phyloP scores from a whole-genome alignment of 2,329 filamentous ascomycete species.

The Claviceps purpurea region DNA sequence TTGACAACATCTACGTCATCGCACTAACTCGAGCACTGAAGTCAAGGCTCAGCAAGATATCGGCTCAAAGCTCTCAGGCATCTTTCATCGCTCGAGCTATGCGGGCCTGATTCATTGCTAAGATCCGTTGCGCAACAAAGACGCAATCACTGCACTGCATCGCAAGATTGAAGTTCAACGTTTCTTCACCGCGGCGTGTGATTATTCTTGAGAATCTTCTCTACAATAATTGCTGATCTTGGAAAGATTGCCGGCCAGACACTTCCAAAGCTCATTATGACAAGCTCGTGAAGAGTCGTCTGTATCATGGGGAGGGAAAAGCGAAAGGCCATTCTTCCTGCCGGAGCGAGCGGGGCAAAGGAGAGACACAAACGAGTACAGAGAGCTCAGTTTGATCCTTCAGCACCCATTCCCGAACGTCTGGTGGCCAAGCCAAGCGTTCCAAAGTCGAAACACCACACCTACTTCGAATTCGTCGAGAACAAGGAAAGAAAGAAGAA shows the following conservation, averaged over 20 bases:
- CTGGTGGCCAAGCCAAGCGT: constrained; percentile 25
- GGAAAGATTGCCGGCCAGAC: not conserved
- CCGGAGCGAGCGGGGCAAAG: constrained; percentile 20
- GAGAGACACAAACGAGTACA: constrained; percentile 21
- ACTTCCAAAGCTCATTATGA: constrained; percentile 1
- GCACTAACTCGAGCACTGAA: not conserved
- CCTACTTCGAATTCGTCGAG: constrained; percentile 51
- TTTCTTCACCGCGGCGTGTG: not conserved
- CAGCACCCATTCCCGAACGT: constrained; percentile 19
- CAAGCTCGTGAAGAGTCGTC: not conserved
- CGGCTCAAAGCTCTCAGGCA: not conserved
- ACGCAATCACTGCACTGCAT: not conserved
- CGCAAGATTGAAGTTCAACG: not conserved
- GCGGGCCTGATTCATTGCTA: not conserved
- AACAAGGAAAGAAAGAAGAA: constrained; percentile 53
- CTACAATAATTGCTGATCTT: not conserved
- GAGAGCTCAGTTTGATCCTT: constrained; percentile 19
- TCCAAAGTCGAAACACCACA: constrained; percentile 42
- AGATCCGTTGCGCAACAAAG: not conserved
- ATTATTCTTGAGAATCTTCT: not conserved
- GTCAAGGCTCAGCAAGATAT: not conserved
- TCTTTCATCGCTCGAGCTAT: not conserved
- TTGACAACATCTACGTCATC: not conserved
- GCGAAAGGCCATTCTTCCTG: constrained; percentile 13
- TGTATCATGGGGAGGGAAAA: constrained; percentile 23